Base-by-base conservation (phyloP, 768 basidiomycete genomes). In the Tricholoma sp. region DNA sequence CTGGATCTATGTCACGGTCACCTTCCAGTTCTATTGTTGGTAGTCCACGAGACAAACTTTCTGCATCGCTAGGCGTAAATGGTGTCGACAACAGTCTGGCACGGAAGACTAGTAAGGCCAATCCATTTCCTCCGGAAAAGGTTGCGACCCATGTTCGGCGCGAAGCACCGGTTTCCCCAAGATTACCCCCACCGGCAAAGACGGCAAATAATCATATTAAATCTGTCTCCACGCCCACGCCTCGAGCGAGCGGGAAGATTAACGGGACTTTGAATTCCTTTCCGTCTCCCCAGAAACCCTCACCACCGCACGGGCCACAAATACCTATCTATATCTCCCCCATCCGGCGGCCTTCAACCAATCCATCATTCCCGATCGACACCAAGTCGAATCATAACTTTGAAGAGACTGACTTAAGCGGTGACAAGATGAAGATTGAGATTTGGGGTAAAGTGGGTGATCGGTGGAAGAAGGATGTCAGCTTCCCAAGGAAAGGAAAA, bases 311-410 rank as follows among this genome's bases (percentile, higher is more conserved):
- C 14, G 62, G 67, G n/a, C 60, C 66, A n/a, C 58, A 61, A 57
- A 64, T 62, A 27, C 74, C 89, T 2, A 81, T 89, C 65, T 94
- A 85, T 68, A 79, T 93, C 50, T 96, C 94, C 2, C 78, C 83
- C 0, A 78, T 91, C 50, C 93, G 94, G 67, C 79, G 75, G 21
- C 88, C 92, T 4, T 95, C 94, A 1, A 94, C 88, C 0, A 90
- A 93, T 67, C 94, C 94, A 0, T 70, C 75, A 21, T 96, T 93
- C 63, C 55, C 76, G 0, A 72, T 89, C 16, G 85, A 94, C 63
- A 67, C 77, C 6, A 72, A 65, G 12, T 74, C 78, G 5, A 68
- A 74, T 31, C 70, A 69, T 24, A 84, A 86, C 50, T 86, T 86
- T 64, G 69, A 74, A 16, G 80, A 79, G 71, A 76, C 79, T 1